These are phyloP conservation scores for Mortierella sp. DNA, from an alignment of 371 early-diverging fungal species.

Conservation along the genomic window DNA sequence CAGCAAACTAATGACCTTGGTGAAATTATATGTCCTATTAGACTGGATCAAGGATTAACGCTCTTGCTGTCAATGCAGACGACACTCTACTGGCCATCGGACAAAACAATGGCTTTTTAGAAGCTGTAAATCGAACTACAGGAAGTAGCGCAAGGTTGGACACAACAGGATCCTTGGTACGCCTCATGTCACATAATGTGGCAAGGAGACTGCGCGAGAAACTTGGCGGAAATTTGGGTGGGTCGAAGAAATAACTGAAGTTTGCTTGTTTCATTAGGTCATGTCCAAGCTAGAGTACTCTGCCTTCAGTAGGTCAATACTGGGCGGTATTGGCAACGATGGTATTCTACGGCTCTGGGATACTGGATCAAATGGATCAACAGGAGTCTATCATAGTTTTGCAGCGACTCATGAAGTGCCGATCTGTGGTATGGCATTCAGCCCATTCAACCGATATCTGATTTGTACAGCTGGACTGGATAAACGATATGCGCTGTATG, in stretches of 20 bases:
- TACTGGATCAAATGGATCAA: conserved; percentile 48
- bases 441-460: conserved; percentile 63
- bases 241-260: not conserved
- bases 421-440: conserved; percentile 62
- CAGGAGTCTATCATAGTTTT: conserved; percentile 52
- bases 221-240: no score
- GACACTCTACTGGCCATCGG: conserved; percentile 41
- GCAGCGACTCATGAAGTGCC: conserved; percentile 57
- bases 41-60: conserved; percentile 37
- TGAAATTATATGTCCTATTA: conserved; percentile 8
- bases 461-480: conserved; percentile 64
- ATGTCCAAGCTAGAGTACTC: conserved; percentile 56
- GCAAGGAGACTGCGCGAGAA: no score
- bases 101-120: conserved; percentile 33
- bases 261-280: conserved; percentile 18
- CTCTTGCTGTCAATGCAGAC: conserved; percentile 36
- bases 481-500: conserved; percentile 59
- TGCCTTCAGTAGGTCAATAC: conserved; percentile 48
- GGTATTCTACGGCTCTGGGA: conserved; percentile 66
- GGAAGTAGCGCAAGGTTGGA: conserved; percentile 25
- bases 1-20: not conserved
- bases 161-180: conserved; percentile 35
- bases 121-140: conserved; percentile 34
- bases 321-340: conserved; percentile 65
- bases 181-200: not conserved